These are phyloP conservation scores for Aspergillus bridgeri DNA, from an alignment of 495 filamentous ascomycete genomes.

Conservation along the genomic window DNA sequence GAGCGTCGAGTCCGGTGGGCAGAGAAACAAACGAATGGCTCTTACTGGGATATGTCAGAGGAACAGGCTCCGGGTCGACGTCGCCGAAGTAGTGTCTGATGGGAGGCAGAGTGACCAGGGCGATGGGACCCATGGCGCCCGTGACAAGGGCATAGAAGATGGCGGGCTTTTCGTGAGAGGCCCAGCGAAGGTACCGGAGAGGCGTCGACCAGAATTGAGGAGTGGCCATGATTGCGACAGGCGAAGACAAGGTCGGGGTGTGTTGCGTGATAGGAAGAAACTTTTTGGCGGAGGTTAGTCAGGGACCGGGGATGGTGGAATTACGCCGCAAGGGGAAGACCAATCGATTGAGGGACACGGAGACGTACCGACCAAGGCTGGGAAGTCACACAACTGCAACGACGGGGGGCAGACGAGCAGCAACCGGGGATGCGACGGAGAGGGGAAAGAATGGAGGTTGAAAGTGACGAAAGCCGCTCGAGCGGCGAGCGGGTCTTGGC, in stretches of 20 bases:
- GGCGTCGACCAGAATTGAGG: slow-evolving; percentile 83
- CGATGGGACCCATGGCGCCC: slow-evolving; percentile 66
- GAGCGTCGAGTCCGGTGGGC: not conserved
- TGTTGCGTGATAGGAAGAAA: slow-evolving; percentile 10
- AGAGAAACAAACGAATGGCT: not conserved
- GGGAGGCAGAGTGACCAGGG: slow-evolving; percentile 64
- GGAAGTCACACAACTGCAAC: not conserved
- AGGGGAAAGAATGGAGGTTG: slow-evolving; percentile 31
- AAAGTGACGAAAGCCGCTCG: slow-evolving; percentile 34
- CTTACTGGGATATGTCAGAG: slow-evolving; percentile 89
- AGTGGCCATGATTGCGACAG: slow-evolving; percentile 50
- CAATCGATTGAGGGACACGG: not conserved
- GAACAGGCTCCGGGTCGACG: slow-evolving; percentile 63
- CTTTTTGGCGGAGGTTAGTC: slow-evolving; percentile 8
- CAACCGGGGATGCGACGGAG: slow-evolving; percentile 8
- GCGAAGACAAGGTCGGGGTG: slow-evolving; percentile 15
- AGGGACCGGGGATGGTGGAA: not conserved
- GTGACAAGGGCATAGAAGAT: slow-evolving; percentile 80
- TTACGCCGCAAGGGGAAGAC: not conserved
- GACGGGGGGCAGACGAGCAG: not conserved
- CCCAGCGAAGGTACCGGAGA: slow-evolving; percentile 80
- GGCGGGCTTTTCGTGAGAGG: slow-evolving; percentile 79
- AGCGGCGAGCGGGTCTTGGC: slow-evolving; percentile 38
- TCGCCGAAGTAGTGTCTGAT: slow-evolving; percentile 67
- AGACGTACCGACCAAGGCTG: not conserved